Conservation (phyloP, 2,329 filamentous ascomycete genomes). For the Colletotrichum higginsianum region DNA sequence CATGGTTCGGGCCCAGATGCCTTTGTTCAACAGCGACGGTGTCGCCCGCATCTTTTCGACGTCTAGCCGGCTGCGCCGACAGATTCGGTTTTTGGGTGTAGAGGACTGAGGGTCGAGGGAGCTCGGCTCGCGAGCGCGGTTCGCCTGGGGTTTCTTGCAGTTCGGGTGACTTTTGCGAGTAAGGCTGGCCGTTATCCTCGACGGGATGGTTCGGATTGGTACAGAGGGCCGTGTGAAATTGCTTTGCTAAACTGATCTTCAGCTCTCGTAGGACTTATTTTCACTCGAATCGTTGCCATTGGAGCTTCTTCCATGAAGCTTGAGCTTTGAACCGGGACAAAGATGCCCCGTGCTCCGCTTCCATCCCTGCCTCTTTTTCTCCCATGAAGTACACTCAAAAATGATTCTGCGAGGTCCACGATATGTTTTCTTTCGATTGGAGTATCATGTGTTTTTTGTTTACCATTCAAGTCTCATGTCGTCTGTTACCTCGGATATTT, state of each 20-base stretch:
- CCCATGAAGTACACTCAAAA: not conserved
- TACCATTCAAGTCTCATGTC: no score
- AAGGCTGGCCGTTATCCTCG: not conserved
- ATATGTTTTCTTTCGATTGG: not conserved
- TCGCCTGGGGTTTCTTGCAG: not conserved
- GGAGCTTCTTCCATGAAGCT: conserved; percentile 16
- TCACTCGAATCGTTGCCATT: not conserved
- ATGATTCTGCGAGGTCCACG: no score
- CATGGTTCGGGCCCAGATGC: conserved; percentile 71
- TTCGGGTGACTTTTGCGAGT: not conserved
- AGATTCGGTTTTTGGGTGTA: not conserved
- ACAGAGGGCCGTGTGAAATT: not conserved
- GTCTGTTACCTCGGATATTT: not conserved
- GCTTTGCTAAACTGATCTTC: not conserved
- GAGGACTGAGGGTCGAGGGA: not conserved
- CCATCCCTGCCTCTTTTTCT: not conserved
- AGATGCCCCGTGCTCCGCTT: conserved; percentile 24
- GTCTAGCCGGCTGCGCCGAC: conserved; percentile 5
- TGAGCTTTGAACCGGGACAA: conserved; percentile 34
- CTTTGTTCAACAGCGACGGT: conserved; percentile 59
- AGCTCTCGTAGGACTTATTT: not conserved
- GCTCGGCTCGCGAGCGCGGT: not conserved
- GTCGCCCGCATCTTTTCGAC: conserved; percentile 63
- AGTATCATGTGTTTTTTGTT: no score
- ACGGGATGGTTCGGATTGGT: no score